phyloP scores from a whole-genome alignment of 495 filamentous ascomycete species.

The Penicillium diatomitis region DNA sequence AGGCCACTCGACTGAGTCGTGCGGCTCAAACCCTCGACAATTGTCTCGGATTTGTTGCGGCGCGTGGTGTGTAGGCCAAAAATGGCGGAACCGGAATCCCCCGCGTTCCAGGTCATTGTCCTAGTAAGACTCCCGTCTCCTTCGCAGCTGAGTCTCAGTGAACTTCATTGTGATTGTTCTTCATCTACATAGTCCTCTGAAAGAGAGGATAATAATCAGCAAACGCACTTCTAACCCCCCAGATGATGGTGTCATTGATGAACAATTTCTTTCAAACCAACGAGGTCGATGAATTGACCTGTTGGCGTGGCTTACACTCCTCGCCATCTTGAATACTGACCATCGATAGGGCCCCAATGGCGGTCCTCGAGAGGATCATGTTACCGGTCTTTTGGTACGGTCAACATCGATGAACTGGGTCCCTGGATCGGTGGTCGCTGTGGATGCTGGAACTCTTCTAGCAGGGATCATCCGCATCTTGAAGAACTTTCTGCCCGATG shows the following conservation, averaged over 20 bases:
- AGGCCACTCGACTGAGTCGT: no score
- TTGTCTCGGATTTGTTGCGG: no score
- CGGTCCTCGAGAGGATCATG: constrained; percentile 80
- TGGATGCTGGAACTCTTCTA: constrained; percentile 89
- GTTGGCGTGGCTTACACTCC: no score
- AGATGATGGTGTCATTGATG: no score
- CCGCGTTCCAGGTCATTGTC: constrained; percentile 70
- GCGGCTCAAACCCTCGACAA: no score
- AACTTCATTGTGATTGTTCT: no score
- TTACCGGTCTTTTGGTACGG: constrained; percentile 82
- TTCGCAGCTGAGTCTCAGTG: not conserved
- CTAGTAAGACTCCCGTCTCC: constrained; percentile 48
- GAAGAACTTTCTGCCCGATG: constrained; percentile 39
- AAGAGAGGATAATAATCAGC: no score
- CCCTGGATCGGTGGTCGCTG: constrained; percentile 70
- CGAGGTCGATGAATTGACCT: no score
- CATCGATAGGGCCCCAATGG: constrained; percentile 78
- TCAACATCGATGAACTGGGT: constrained; percentile 70
- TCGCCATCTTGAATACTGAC: constrained; percentile 12
- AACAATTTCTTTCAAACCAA: no score
- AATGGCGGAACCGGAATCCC: constrained; percentile 13
- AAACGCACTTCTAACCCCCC: no score
- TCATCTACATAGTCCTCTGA: no score
- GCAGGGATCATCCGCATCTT: constrained; percentile 71
- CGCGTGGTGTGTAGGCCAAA: not conserved